Conservation (phyloP, 306 rosid species). For the Parietaria judaica region DNA sequence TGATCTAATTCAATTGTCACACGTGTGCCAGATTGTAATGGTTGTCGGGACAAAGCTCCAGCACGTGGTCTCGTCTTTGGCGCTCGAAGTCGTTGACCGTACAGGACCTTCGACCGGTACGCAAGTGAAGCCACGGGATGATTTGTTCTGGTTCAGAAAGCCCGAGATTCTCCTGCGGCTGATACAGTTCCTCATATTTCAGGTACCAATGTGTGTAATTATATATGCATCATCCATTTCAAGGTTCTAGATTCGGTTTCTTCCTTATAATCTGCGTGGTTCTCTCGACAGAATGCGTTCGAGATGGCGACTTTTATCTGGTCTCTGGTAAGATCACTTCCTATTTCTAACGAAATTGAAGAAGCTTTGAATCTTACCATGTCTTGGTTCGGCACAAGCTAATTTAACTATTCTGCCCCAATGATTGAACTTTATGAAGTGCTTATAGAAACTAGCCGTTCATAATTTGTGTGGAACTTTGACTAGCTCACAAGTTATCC, state of each 20-base stretch:
- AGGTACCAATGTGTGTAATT: conserved; percentile 30
- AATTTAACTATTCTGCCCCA: too few relatives aligned
- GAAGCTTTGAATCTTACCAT: too few relatives aligned
- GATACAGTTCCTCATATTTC: conserved; percentile 94
- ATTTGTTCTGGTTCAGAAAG: conserved; percentile 82
- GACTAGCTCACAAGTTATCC: not conserved
- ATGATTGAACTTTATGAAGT: too few relatives aligned
- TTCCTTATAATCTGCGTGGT: conserved; percentile 17
- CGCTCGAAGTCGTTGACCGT: conserved; percentile 64
- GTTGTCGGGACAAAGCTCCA: conserved; percentile 93
- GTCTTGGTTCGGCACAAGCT: too few relatives aligned
- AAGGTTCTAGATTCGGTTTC: not conserved
- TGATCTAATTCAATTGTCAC: conserved; percentile 19
- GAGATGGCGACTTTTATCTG: conserved; percentile 95
- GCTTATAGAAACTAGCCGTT: too few relatives aligned
- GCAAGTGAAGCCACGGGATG: conserved; percentile 85
- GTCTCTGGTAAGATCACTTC: conserved; percentile 64
- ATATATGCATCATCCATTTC: conserved; percentile 3
- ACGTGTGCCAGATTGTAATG: conserved; percentile 71
- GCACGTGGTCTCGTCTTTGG: conserved; percentile 88
- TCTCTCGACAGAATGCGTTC: conserved; percentile 75
- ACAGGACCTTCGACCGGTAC: conserved; percentile 47
- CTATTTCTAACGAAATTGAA: too few relatives aligned
- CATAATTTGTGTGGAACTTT: too few relatives aligned
- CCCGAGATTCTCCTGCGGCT: conserved; percentile 64